These are phyloP conservation scores for Pseudogymnoascus destructans DNA, from an alignment of 2,329 filamentous ascomycete genomes.

Conservation along the genomic window DNA sequence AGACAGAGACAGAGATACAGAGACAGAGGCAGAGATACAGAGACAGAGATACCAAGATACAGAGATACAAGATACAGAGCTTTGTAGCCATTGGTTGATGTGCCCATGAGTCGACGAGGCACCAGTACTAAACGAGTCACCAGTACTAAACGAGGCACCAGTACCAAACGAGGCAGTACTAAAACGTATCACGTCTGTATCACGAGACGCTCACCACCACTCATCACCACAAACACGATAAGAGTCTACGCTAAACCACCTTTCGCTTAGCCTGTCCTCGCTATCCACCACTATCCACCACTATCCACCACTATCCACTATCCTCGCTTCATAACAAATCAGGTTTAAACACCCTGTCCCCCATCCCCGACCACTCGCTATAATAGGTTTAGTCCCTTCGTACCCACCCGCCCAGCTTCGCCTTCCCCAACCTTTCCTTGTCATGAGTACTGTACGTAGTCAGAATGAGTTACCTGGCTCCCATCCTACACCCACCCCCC, in stretches of 20 bases:
- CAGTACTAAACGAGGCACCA: no score
- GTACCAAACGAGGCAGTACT: no score
- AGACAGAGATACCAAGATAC: no score
- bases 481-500: no score
- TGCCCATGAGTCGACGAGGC: no score
- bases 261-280: not conserved
- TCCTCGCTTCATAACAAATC: constrained; percentile 6
- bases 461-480: constrained; percentile 5
- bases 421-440: constrained; percentile 8
- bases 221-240: not conserved
- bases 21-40: no score
- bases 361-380: not conserved
- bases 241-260: not conserved
- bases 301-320: no score
- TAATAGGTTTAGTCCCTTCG: not conserved
- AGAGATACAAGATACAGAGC: no score
- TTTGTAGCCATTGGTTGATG: no score
- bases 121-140: no score
- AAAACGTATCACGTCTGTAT: not conserved
- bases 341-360: not conserved
- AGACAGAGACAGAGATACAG: no score
- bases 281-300: not conserved
- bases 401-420: constrained; percentile 3
- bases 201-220: constrained; percentile 4
- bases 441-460: not conserved